Evolutionary conservation across 495 filamentous ascomycete genomes (phyloP).

Genomic region (Chaetomidium leptoderma): DNA sequence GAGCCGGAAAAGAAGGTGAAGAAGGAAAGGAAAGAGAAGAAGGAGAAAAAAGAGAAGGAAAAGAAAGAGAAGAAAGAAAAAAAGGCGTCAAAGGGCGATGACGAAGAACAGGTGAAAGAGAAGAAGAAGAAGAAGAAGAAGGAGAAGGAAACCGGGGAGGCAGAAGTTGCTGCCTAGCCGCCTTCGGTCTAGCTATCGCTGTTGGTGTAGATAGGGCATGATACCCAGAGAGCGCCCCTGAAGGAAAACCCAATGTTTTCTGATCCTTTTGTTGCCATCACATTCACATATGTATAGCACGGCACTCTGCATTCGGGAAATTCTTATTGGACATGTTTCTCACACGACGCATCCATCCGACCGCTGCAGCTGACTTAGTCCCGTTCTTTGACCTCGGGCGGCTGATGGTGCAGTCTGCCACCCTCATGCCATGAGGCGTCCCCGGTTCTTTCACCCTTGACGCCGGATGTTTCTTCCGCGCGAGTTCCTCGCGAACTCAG

Average conservation of each 20-base stretch:
- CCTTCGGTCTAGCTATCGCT: neutral
- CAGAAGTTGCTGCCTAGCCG: neutral
- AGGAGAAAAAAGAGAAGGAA: conserved; percentile 3
- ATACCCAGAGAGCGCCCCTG: conserved; percentile 10
- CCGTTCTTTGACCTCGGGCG: too few relatives aligned
- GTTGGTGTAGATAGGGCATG: neutral
- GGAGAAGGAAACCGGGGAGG: neutral
- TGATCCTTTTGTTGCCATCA: neutral
- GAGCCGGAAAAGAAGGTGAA: conserved; percentile 6
- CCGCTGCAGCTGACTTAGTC: too few relatives aligned
- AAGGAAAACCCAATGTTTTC: neutral
- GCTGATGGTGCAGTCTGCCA: too few relatives aligned
- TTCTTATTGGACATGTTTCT: neutral
- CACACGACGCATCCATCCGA: too few relatives aligned
- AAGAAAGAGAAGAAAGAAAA: neutral
- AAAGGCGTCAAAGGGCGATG: neutral
- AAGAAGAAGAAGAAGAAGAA: neutral
- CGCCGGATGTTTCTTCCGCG: too few relatives aligned
- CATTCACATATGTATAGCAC: neutral
- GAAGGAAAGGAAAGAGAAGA: conserved; percentile 10
- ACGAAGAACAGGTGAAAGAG: neutral
- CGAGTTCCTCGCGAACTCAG: too few relatives aligned
- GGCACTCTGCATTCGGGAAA: neutral
- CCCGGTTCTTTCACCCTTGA: too few relatives aligned
- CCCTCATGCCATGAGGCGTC: too few relatives aligned